Conservation (phyloP, 345 rosid species). For the Brassica nigra region DNA sequence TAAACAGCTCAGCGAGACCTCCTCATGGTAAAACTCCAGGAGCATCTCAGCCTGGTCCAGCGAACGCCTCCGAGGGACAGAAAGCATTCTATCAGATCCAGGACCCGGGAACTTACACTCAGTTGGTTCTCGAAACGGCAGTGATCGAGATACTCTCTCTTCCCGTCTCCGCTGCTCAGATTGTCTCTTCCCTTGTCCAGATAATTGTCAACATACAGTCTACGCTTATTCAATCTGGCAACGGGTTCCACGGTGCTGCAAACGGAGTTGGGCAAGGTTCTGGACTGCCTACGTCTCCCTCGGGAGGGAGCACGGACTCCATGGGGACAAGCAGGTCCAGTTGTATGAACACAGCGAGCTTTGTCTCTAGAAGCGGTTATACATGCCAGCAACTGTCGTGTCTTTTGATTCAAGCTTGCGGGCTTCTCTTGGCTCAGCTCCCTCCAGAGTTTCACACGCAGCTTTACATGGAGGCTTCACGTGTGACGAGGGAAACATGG, state of each 20-base stretch:
- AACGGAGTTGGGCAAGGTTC: slow-evolving; percentile 74
- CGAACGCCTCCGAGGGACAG: slow-evolving; percentile 74
- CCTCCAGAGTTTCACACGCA: slow-evolving; percentile 86
- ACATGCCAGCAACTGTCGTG: slow-evolving; percentile 97
- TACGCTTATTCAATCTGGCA: slow-evolving; percentile 89
- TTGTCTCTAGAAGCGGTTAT: slow-evolving; percentile 93
- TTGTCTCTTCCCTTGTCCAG: slow-evolving; percentile 88
- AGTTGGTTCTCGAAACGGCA: slow-evolving; percentile 91
- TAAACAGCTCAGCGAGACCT: slow-evolving; percentile 58
- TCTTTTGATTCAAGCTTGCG: slow-evolving; percentile 95
- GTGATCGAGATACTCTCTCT: slow-evolving; percentile 94
- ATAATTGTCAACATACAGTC: slow-evolving; percentile 90
- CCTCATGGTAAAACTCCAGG: slow-evolving; percentile 66
- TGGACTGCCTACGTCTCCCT: slow-evolving; percentile 84
- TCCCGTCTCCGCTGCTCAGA: slow-evolving; percentile 84
- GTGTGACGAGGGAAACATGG: slow-evolving; percentile 88
- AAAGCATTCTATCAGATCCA: slow-evolving; percentile 95
- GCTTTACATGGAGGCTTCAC: slow-evolving; percentile 82
- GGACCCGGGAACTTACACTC: slow-evolving; percentile 96
- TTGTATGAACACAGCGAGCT: slow-evolving; percentile 80
- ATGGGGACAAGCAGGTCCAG: slow-evolving; percentile 78
- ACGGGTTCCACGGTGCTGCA: slow-evolving; percentile 75
- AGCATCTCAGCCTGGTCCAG: slow-evolving; percentile 71
- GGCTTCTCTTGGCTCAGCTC: slow-evolving; percentile 92
- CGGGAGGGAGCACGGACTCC: slow-evolving; percentile 99